Base-by-base conservation (phyloP, 2,329 filamentous ascomycete species). In the Endoconidiophora polonica region DNA sequence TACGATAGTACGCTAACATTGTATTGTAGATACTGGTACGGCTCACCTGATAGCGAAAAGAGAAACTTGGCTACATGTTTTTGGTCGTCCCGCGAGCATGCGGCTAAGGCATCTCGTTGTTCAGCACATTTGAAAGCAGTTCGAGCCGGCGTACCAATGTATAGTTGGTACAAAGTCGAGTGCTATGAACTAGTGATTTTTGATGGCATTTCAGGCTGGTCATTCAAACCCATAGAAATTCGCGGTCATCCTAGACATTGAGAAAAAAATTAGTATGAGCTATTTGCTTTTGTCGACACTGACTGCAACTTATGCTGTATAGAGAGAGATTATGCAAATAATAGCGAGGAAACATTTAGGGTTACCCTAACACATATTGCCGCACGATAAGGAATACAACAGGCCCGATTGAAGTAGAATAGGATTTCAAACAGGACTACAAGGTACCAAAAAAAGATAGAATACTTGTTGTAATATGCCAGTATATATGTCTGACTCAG, bases 21-120 rank as follows among this genome's bases (percentile, higher is more conserved):
- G n/a, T 48, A 29, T 16, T 42, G 44, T 55, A 80, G 77, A 63
- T 94, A 95, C 65, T 94, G 88, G 86, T 94, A 93, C 63, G 86
- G 86, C 2, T 70, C 68, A 33, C 80, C 82, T 18, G 78, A 93
- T 65, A 67, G 63, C 41, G 70, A 82, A 47, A 72, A 81, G 54
- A 71, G 77, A 59, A 94, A 94, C 65, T 64, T 95, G 58, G 88
- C 88, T 41, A 94, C 87, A 45, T 87, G 78, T 62, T 61, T 83
- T 54, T 83, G 79, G 78, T 68, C 76, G 55, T 73, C 71, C 29
- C 68, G 70, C 41, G 67, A 73, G 39, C 76, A 81, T 59, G 78
- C 79, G 37, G 69, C 66, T 57, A 68, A 69, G 55, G 79, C 77
- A 52, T 76, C 76, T 26, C 63, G 69, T 48, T 77, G 77, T 10